Conservation (phyloP, 768 basidiomycete species). For the Naganishia antarctica region DNA sequence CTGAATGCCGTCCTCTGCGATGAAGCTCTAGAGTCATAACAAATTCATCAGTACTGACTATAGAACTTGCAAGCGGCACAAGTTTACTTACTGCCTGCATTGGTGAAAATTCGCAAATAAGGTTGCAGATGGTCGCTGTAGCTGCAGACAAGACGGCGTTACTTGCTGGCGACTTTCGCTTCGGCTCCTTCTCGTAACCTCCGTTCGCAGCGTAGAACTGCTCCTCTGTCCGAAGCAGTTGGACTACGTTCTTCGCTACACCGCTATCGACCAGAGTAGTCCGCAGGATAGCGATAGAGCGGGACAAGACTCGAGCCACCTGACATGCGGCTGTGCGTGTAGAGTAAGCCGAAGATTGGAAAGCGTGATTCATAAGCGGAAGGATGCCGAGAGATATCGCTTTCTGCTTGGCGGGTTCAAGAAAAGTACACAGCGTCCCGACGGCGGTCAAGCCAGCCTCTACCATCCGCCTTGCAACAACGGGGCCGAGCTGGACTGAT, state of each 20-base stretch:
- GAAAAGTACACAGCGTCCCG: slow-evolving; percentile 66
- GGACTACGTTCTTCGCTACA: slow-evolving; percentile 66
- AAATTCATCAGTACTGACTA: slow-evolving; percentile 9
- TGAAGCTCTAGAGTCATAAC: slow-evolving; percentile 54
- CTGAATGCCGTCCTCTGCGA: slow-evolving; percentile 65
- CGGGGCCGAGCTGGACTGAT: slow-evolving; percentile 33
- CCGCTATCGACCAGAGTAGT: slow-evolving; percentile 81
- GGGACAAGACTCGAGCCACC: slow-evolving; percentile 70
- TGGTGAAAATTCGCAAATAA: slow-evolving; percentile 81
- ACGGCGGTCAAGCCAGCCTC: slow-evolving; percentile 71
- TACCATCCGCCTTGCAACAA: slow-evolving; percentile 19
- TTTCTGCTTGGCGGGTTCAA: slow-evolving; percentile 66
- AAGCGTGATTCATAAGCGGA: slow-evolving; percentile 56
- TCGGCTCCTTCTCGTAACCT: slow-evolving; percentile 12
- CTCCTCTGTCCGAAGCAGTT: slow-evolving; percentile 53
- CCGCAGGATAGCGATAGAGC: slow-evolving; percentile 71
- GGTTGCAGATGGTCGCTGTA: slow-evolving; percentile 71
- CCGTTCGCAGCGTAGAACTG: slow-evolving; percentile 46
- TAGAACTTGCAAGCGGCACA: slow-evolving; percentile 1
- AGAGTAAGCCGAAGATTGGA: slow-evolving; percentile 63
- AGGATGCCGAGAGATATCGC: slow-evolving; percentile 61
- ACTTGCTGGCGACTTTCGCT: slow-evolving; percentile 58
- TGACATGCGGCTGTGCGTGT: slow-evolving; percentile 85
- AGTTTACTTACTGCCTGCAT: slow-evolving; percentile 59
- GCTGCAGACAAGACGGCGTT: slow-evolving; percentile 65